Percentiles rank a stretch among this genome's conserved stretches.
phyloP scores from a whole-genome alignment of 192 early-diverging fungal species.

The Podila verticillata region DNA sequence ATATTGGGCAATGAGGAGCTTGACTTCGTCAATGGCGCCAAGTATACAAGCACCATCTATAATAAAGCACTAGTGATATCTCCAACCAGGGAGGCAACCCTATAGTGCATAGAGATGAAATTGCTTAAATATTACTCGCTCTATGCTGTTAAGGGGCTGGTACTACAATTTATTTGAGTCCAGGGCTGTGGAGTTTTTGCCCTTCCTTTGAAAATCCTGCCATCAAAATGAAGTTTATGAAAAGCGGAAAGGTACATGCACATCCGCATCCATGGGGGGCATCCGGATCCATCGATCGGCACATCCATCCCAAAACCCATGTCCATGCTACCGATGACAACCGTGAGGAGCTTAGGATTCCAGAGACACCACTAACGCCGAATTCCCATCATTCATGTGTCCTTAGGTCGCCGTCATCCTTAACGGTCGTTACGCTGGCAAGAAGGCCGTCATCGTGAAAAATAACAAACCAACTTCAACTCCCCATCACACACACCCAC shows the following conservation, averaged over 20 bases:
- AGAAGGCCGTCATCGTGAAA: conserved; percentile 99
- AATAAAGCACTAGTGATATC: too few relatives aligned
- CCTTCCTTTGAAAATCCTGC: neutral
- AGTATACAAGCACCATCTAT: too few relatives aligned
- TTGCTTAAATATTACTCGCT: too few relatives aligned
- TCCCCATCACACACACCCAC: neutral
- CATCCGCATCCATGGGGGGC: neutral
- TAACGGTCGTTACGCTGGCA: conserved; percentile 98
- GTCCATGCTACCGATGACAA: neutral
- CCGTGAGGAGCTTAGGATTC: neutral
- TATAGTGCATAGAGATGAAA: too few relatives aligned
- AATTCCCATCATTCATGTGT: neutral
- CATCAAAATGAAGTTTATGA: conserved; percentile 7
- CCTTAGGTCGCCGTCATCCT: conserved; percentile 95
- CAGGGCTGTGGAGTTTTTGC: too few relatives aligned
- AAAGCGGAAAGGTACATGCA: conserved; percentile 7
- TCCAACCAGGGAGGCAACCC: too few relatives aligned
- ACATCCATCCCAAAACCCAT: neutral
- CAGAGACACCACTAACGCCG: neutral
- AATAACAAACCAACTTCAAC: conserved; percentile 51
- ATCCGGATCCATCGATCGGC: neutral
- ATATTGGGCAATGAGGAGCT: too few relatives aligned
- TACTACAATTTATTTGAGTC: too few relatives aligned
- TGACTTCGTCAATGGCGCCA: too few relatives aligned
- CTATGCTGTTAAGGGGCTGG: too few relatives aligned